These are phyloP conservation scores for Penicillium lividum DNA, from an alignment of 495 filamentous ascomycete species.

Conservation along the genomic window DNA sequence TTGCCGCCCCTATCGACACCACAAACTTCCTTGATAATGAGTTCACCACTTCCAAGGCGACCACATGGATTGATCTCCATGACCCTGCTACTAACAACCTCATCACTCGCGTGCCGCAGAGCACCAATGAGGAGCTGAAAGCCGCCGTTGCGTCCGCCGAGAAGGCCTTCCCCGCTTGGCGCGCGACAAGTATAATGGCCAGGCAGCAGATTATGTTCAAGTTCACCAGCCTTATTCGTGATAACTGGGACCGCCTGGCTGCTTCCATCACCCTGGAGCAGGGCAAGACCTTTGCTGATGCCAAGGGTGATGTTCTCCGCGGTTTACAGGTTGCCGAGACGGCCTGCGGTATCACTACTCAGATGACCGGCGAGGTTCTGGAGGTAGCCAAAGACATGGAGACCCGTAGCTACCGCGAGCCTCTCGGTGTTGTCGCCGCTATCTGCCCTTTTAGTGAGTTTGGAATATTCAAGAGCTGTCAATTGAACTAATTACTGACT, in stretches of 20 bases:
- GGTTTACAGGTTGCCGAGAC: constrained; percentile 97
- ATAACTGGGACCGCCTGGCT: constrained; percentile 94
- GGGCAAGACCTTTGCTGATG: constrained; percentile 97
- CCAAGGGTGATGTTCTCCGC: constrained; percentile 90
- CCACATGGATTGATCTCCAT: constrained; percentile 85
- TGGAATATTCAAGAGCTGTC: neutral
- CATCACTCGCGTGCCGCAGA: constrained; percentile 96
- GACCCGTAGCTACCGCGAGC: constrained; percentile 89
- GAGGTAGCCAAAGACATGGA: constrained; percentile 99
- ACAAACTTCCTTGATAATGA: constrained; percentile 91
- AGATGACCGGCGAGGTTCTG: constrained; percentile 89
- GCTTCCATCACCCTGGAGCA: constrained; percentile 97
- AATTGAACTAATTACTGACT: constrained; percentile 15
- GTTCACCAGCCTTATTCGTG: constrained; percentile 83
- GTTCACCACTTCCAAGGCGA: constrained; percentile 73
- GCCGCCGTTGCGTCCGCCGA: constrained; percentile 85
- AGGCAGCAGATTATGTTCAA: constrained; percentile 98
- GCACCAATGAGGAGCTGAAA: constrained; percentile 83
- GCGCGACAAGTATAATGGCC: constrained; percentile 75
- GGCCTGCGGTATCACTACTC: constrained; percentile 89
- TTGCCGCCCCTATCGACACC: constrained; percentile 73
- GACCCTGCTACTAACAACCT: constrained; percentile 98
- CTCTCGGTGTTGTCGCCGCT: constrained; percentile 89
- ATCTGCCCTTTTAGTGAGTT: constrained; percentile 97
- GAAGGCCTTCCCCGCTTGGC: constrained; percentile 90